Evolutionary conservation across 164 flowering plant species (phyloP), one percentile per base, ranked within the genome.

Genomic region (Brasenia schreberi): DNA sequence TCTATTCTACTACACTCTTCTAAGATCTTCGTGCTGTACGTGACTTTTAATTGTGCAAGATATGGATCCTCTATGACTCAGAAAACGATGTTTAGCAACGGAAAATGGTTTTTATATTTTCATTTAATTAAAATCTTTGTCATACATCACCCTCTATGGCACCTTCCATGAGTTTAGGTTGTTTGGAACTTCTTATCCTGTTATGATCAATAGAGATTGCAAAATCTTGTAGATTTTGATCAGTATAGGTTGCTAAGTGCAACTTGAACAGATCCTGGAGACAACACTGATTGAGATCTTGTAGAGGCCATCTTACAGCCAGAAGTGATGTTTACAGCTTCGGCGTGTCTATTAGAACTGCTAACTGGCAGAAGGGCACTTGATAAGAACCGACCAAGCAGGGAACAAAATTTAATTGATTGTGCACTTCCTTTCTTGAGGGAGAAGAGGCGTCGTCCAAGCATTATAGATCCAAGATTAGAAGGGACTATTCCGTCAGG

Each of bases 281-380:
- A 9, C 52, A 45, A 0, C 4, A 49, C 56, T n/a, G 60, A 12
- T 53, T 10, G n/a, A 27, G 42, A 53, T 42, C 7, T 59, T 23
- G 42, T 68, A 71, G 79, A 89, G 98, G 98, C 23, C 98, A 92
- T 81, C 68, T 92, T 68, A 84, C 83, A 44, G 84, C 91, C 14
- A 75, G 87, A 66, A 88, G 96, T 61, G 96, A 92, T 71, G 96
- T 92, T 1, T 92, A 90, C 77, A 89, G 98, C 78, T 89, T 71
- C 42, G 98, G 98, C 0, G 91, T 92, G 1, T 39, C 91, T 92
- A 16, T 83, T 92, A 0, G 98, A 92, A 70, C 89, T 92, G 19
- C 75, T 92, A 6, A 92, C 96, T 1, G 98, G 96, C 27, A 75
- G 93, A 69, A 88, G 85, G 72, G 87, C 93, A 0, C 42, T 89